phyloP scores from a whole-genome alignment of 108 stramenopile genomes.

The Parietichytrium sp. region DNA sequence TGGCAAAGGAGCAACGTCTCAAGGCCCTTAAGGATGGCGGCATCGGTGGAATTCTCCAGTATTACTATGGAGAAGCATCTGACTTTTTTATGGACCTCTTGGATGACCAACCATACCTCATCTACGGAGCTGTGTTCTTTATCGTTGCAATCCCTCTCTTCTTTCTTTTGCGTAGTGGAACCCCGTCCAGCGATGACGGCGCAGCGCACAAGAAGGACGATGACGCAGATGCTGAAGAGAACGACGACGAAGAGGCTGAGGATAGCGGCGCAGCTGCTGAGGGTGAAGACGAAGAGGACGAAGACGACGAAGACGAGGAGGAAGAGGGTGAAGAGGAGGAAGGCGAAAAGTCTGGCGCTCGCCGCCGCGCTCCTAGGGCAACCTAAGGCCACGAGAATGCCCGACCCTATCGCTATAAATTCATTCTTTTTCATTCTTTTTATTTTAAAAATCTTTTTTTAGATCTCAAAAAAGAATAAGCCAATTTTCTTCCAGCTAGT shows the following conservation, averaged over 20 bases:
- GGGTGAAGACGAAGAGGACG: not conserved
- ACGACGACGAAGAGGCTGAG: not conserved
- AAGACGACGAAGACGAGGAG: constrained; percentile 38
- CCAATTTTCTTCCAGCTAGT: not conserved
- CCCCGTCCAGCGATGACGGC: not conserved
- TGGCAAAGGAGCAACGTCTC: not conserved
- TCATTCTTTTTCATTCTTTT: too few relatives aligned
- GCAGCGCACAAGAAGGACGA: constrained; percentile 41
- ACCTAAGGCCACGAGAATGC: not conserved
- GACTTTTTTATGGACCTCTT: constrained; percentile 6
- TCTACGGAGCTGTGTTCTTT: too few relatives aligned
- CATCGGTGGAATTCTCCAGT: not conserved
- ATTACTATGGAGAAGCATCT: not conserved
- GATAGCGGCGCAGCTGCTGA: not conserved
- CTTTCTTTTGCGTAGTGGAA: not conserved
- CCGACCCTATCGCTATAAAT: too few relatives aligned
- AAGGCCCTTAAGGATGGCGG: not conserved
- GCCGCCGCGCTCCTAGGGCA: not conserved
- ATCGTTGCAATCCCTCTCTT: too few relatives aligned
- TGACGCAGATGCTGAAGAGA: not conserved
- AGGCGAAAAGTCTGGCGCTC: constrained; percentile 27
- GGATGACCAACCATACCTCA: not conserved
- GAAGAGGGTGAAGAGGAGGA: constrained; percentile 42
- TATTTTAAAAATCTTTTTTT: not conserved
- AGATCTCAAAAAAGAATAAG: not conserved